Conservation (phyloP, 176 grass and related monocot species). For the Phoenix dactylifera region DNA sequence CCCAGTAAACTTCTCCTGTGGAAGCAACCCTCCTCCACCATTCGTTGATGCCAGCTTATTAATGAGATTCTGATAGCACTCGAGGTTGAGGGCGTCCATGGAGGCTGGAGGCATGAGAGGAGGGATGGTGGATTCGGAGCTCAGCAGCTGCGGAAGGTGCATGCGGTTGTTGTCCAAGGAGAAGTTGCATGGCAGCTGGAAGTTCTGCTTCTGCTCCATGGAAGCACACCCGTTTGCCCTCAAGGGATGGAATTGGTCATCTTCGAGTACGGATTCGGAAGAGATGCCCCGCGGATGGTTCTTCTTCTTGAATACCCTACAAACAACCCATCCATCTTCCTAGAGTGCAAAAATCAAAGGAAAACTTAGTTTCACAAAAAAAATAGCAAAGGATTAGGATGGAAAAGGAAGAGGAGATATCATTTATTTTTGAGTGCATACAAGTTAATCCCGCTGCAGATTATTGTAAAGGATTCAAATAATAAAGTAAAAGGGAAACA, state of each 20-base stretch:
- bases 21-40: constrained; percentile 14
- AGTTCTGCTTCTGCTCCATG: constrained; percentile 38
- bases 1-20: constrained; percentile 23
- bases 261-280: constrained; percentile 25
- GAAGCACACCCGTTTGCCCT: neutral
- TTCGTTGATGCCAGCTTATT: constrained; percentile 48
- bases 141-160: constrained; percentile 81
- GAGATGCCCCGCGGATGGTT: constrained; percentile 41
- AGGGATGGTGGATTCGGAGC: constrained; percentile 37
- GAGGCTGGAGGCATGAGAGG: constrained; percentile 18
- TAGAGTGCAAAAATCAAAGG: constrained; percentile 31
- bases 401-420: no score
- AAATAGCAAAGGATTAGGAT: no score
- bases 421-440: no score
- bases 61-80: constrained; percentile 70
- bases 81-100: constrained; percentile 42
- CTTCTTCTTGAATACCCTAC: constrained; percentile 98
- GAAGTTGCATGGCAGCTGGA: constrained; percentile 48
- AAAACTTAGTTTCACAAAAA: neutral
- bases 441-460: no score
- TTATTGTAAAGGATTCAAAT: no score
- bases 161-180: constrained; percentile 48
- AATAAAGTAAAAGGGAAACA: no score
- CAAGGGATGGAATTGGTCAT: constrained; percentile 40
- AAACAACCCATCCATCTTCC: constrained; percentile 99